A percentile compares a stretch with the other conserved stretches of the same genome.
Evolutionary conservation across 176 grass and related monocot genomes (phyloP).

Genomic region (Triticum dicoccoides): DNA sequence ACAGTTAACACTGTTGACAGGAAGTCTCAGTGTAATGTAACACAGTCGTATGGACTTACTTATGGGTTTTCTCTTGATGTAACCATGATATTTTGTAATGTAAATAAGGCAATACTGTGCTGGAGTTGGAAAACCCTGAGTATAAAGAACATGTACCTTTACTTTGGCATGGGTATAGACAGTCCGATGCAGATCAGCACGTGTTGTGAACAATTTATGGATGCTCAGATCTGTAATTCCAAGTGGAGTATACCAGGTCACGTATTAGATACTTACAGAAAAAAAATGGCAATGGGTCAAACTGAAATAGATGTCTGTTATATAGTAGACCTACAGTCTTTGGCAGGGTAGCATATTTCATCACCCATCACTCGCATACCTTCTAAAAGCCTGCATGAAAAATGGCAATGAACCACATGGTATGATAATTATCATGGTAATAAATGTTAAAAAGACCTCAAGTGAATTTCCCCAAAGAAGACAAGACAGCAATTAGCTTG

Average conservation of each 20-base stretch:
- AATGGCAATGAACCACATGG: background rate
- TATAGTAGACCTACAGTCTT: slow-evolving; percentile 75
- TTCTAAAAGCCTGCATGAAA: slow-evolving; percentile 54
- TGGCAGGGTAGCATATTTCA: slow-evolving; percentile 97
- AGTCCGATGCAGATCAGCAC: slow-evolving; percentile 83
- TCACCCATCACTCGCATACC: slow-evolving; percentile 83
- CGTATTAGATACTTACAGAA: background rate
- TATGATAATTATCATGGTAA: background rate
- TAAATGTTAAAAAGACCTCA: background rate
- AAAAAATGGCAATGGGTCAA: background rate
- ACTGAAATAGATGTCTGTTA: background rate
- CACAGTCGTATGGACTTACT: background rate
- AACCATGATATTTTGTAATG: background rate
- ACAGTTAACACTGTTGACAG: background rate
- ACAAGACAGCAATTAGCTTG: background rate
- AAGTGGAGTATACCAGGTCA: slow-evolving; percentile 27
- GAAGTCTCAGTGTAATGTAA: background rate
- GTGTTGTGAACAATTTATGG: slow-evolving; percentile 88
- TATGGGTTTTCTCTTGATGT: background rate
- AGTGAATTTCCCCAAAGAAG: background rate
- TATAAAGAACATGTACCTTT: slow-evolving; percentile 50
- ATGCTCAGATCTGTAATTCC: slow-evolving; percentile 65
- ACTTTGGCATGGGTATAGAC: slow-evolving; percentile 98
- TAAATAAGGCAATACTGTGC: background rate
- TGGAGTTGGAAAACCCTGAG: background rate